Evolutionary conservation across 257 asterid genomes (phyloP), one percentile per base, ranked within the genome.

Genomic region (Forsythia suspensa): DNA sequence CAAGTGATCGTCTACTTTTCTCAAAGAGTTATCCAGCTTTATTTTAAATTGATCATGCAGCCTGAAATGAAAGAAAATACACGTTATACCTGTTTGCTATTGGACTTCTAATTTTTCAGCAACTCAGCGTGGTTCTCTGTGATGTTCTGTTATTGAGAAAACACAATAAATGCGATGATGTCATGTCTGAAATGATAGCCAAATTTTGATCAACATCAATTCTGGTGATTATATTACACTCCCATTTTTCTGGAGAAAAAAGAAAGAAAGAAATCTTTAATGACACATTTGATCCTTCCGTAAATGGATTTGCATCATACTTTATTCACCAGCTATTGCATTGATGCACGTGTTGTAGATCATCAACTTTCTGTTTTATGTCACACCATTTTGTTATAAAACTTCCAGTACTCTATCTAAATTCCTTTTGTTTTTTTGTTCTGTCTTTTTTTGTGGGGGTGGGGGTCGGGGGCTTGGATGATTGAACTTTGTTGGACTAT

Each of bases 271-370:
- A 40, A 55, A 39, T 74, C 4, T 38, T 21, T 1, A 61, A 57
- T 43, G 80, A 61, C 63, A 52, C 70, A 66, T 40, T 59, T 41
- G 13, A 70, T 69, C 72, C 82, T 72, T 75, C 44, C 21, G 48
- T 41, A 48, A 44, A 72, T 40, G 34, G 76, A 42, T 61, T 41
- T 80, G 74, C 24, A 70, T 38, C 65, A 16, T 67, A 57, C 75
- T 75, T 40, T 72, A 75, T 78, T 77, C 80, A 75, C 75, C 40
- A 70, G 71, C 72, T 41, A 41, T 63, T 80, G n/a, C 70, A 61
- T 70, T 38, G 75, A 68, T 43, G 73, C 24, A 37, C 77, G 68
- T 52, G 38, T 63, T 71, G 61, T 39, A 29, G 66, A 38, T 72
- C 76, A 20, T 61, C 39, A 52, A 24, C 59, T 76, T 18, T 38